These are phyloP conservation scores for Penicillium bialowiezense DNA, from an alignment of 495 filamentous ascomycete species.

Conservation along the genomic window DNA sequence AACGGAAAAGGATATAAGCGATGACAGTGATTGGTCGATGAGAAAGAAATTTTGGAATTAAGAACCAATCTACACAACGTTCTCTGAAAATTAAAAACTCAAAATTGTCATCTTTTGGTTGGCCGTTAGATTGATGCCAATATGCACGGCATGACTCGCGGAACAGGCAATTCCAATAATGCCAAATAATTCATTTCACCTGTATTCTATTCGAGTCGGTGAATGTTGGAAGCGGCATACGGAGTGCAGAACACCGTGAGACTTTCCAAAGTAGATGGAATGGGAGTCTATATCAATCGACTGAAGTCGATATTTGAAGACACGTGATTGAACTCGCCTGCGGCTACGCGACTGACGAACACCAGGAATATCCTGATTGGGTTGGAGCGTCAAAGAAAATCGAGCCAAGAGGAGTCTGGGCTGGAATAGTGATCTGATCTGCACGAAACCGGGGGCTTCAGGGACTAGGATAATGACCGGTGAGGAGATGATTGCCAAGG, in stretches of 20 bases:
- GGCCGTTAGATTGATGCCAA: constrained; percentile 13
- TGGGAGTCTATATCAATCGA: background rate
- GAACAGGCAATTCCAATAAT: constrained; percentile 3
- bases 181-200: background rate
- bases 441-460: constrained; percentile 27
- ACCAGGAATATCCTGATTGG: constrained; percentile 13
- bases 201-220: too few relatives aligned
- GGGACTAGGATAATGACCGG: constrained; percentile 3
- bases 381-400: constrained; percentile 10
- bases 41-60: constrained; percentile 2
- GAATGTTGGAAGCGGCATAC: too few relatives aligned
- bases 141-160: constrained; percentile 30
- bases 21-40: background rate
- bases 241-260: too few relatives aligned
- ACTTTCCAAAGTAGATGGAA: too few relatives aligned
- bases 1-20: background rate
- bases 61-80: constrained; percentile 2
- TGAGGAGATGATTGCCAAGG: constrained; percentile 4
- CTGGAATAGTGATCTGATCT: constrained; percentile 24
- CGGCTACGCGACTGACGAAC: constrained; percentile 27
- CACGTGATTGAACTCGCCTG: constrained; percentile 21
- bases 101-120: constrained; percentile 3
- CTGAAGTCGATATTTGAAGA: constrained; percentile 4
- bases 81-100: background rate
- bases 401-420: background rate